These are phyloP conservation scores for Bryoerythrophyllum caledonicum DNA, from an alignment of 225 moss, liverwort and hornwort genomes.

Conservation along the genomic window DNA sequence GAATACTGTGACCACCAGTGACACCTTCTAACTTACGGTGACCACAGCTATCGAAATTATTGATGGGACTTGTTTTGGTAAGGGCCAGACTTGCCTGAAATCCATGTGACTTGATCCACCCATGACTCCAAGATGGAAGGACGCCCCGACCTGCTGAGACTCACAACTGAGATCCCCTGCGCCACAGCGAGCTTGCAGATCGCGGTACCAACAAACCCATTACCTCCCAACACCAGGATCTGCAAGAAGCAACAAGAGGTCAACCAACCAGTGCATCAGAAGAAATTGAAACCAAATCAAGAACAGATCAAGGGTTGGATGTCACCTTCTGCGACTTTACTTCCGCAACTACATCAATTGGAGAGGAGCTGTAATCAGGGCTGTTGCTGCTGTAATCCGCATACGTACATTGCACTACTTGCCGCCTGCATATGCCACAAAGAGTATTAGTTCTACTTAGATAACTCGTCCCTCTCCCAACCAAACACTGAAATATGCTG, in stretches of 20 bases:
- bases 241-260: slow-evolving; percentile 29
- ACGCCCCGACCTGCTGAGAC: slow-evolving; percentile 92
- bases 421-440: slow-evolving; percentile 33
- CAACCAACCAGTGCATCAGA: neutral
- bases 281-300: neutral
- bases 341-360: slow-evolving; percentile 68
- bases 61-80: neutral
- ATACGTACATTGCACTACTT: slow-evolving; percentile 49
- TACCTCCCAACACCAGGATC: slow-evolving; percentile 94
- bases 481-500: neutral
- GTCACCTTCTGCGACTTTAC: slow-evolving; percentile 62
- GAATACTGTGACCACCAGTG: too few relatives aligned
- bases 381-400: slow-evolving; percentile 26
- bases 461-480: neutral
- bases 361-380: slow-evolving; percentile 41
- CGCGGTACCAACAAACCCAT: slow-evolving; percentile 84
- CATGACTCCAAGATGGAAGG: slow-evolving; percentile 60
- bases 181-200: slow-evolving; percentile 71
- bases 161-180: slow-evolving; percentile 73
- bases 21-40: neutral
- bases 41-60: neutral
- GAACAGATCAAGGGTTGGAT: neutral
- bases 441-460: neutral
- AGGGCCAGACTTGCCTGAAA: slow-evolving; percentile 58
- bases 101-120: slow-evolving; percentile 71